Conservation (phyloP, 768 basidiomycete species). For the Lactarius indigo region DNA sequence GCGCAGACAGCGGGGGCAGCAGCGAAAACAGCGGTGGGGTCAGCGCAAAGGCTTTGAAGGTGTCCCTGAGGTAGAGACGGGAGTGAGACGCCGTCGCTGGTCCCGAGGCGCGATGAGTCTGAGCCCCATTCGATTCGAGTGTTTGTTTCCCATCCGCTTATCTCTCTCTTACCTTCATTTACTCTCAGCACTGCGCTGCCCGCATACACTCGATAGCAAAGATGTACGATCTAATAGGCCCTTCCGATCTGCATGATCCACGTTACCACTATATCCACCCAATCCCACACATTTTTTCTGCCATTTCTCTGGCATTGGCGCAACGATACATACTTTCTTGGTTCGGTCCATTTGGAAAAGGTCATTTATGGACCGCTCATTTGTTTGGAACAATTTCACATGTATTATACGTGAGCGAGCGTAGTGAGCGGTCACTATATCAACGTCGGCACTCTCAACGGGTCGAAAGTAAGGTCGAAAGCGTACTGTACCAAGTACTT, state of each 20-base stretch:
- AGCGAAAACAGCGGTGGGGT: slow-evolving; percentile 11
- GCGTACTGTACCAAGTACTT: too few relatives aligned
- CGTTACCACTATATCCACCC: slow-evolving; percentile 9
- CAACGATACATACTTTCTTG: slow-evolving; percentile 11
- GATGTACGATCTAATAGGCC: slow-evolving; percentile 20
- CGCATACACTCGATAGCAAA: slow-evolving; percentile 11
- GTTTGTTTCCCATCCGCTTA: slow-evolving; percentile 1
- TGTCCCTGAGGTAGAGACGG: slow-evolving; percentile 9
- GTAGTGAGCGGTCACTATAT: too few relatives aligned
- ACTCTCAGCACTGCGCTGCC: not conserved
- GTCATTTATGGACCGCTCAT: not conserved
- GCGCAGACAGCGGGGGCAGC: not conserved
- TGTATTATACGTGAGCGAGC: slow-evolving; percentile 11
- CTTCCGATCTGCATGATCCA: slow-evolving; percentile 18
- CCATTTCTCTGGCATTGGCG: not conserved
- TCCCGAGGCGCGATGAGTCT: not conserved
- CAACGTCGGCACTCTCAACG: too few relatives aligned
- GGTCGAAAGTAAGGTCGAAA: too few relatives aligned
- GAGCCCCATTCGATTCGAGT: not conserved
- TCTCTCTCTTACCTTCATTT: not conserved
- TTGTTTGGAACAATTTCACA: slow-evolving; percentile 1
- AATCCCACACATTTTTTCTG: not conserved
- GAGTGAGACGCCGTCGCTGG: too few relatives aligned
- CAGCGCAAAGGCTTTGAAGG: slow-evolving; percentile 9
- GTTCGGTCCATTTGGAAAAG: slow-evolving; percentile 7